These are phyloP conservation scores for Neonectria ditissima DNA, from an alignment of 2,329 filamentous ascomycete genomes.

Conservation along the genomic window DNA sequence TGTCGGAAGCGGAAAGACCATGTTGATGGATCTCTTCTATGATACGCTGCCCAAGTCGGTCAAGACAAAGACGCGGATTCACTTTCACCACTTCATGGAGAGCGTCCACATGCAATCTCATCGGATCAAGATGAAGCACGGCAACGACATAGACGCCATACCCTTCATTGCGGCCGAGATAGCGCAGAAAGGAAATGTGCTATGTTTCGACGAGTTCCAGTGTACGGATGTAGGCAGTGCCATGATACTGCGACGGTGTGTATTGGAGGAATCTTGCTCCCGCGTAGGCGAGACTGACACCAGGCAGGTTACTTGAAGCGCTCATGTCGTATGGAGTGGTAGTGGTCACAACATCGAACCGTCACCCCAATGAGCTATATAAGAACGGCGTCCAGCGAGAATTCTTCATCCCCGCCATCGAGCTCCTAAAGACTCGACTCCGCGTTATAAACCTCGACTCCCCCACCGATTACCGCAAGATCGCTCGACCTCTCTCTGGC, in stretches of 20 bases:
- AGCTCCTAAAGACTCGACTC: slow-evolving; percentile 85
- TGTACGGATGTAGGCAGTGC: slow-evolving; percentile 98
- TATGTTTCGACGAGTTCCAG: slow-evolving; percentile 99
- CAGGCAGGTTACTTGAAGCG: slow-evolving; percentile 77
- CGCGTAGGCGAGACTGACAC: slow-evolving; percentile 29
- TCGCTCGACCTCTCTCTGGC: slow-evolving; percentile 89
- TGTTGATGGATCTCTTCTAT: slow-evolving; percentile 99
- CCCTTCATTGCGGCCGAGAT: slow-evolving; percentile 96
- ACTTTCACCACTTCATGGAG: slow-evolving; percentile 99
- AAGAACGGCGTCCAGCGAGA: slow-evolving; percentile 98
- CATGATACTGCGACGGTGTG: slow-evolving; percentile 88
- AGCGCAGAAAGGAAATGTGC: slow-evolving; percentile 82
- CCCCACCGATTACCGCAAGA: slow-evolving; percentile 96
- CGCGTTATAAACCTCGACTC: slow-evolving; percentile 96
- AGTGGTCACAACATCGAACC: slow-evolving; percentile 93
- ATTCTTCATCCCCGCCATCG: slow-evolving; percentile 95
- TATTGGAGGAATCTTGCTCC: neutral
- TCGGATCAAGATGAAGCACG: slow-evolving; percentile 88
- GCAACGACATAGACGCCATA: slow-evolving; percentile 88
- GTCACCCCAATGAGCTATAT: slow-evolving; percentile 96
- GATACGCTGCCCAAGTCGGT: slow-evolving; percentile 88
- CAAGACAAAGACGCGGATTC: slow-evolving; percentile 87
- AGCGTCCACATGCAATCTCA: slow-evolving; percentile 93
- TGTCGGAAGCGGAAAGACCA: slow-evolving; percentile 97
- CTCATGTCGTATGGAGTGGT: slow-evolving; percentile 98